Conservation (phyloP, 805 yeast species). For the Suhomyces faveliae region DNA sequence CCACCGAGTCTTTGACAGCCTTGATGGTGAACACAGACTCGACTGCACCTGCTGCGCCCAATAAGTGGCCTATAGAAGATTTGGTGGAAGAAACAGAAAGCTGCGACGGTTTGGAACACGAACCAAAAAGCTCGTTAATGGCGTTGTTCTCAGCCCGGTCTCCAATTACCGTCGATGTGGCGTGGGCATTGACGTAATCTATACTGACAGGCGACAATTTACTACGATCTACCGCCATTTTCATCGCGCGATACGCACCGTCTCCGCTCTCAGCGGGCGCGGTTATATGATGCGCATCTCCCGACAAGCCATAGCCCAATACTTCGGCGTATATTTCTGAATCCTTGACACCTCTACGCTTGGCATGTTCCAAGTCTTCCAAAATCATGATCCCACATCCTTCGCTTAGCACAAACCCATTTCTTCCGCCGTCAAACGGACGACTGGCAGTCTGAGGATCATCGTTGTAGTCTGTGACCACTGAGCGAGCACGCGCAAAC, state of each 20-base stretch:
- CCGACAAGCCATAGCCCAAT: slow-evolving; percentile 84
- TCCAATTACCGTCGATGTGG: slow-evolving; percentile 89
- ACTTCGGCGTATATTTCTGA: slow-evolving; percentile 72
- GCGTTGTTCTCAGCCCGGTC: slow-evolving; percentile 87
- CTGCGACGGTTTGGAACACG: slow-evolving; percentile 20
- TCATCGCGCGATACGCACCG: slow-evolving; percentile 86
- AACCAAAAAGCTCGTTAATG: slow-evolving; percentile 50
- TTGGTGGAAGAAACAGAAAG: slow-evolving; percentile 76
- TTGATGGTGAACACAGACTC: slow-evolving; percentile 80
- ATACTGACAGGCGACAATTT: slow-evolving; percentile 48
- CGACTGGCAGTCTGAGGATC: slow-evolving; percentile 67
- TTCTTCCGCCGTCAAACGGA: slow-evolving; percentile 78
- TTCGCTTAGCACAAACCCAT: slow-evolving; percentile 91
- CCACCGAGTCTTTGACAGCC: slow-evolving; percentile 52
- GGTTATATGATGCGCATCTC: slow-evolving; percentile 91
- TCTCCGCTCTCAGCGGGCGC: slow-evolving; percentile 81
- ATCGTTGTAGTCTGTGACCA: slow-evolving; percentile 63
- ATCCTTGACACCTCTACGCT: slow-evolving; percentile 51
- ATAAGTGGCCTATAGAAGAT: slow-evolving; percentile 88
- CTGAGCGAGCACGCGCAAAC: slow-evolving; percentile 83
- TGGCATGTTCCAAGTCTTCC: slow-evolving; percentile 78
- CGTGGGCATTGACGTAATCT: slow-evolving; percentile 91
- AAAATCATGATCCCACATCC: slow-evolving; percentile 83
- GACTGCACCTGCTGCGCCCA: slow-evolving; percentile 96
- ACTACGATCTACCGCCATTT: slow-evolving; percentile 61